Conservation (phyloP, 2,329 filamentous ascomycete genomes). For the Apiospora malaysiana region DNA sequence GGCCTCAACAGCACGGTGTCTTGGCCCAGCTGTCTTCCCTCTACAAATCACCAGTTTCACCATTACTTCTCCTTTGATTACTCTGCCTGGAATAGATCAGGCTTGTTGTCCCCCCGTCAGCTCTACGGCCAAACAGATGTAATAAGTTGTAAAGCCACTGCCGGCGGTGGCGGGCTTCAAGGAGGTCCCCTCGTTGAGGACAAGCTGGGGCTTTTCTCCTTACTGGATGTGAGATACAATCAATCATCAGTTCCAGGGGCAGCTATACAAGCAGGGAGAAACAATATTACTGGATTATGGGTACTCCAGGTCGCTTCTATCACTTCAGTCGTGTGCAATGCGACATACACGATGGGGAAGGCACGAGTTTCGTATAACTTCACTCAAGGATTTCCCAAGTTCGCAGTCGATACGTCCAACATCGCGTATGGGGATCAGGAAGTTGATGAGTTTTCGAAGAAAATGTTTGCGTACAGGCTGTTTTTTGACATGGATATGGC, state of each 20-base stretch:
- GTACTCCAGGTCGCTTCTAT: constrained; percentile 18
- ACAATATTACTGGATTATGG: constrained; percentile 1
- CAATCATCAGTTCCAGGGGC: constrained; percentile 16
- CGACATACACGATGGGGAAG: constrained; percentile 15
- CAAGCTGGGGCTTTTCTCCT: neutral
- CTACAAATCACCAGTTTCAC: neutral
- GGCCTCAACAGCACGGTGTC: constrained; percentile 8
- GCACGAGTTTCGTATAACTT: constrained; percentile 16
- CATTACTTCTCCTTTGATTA: neutral
- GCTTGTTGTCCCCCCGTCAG: neutral
- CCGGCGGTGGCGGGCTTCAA: neutral
- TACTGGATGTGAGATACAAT: constrained; percentile 21
- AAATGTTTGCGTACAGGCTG: neutral
- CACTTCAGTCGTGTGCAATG: constrained; percentile 11
- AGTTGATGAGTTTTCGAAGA: neutral
- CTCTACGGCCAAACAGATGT: neutral
- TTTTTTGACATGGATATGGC: neutral
- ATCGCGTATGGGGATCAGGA: neutral
- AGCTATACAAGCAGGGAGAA: neutral
- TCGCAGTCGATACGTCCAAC: neutral
- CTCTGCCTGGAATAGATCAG: neutral
- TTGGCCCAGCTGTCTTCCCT: neutral
- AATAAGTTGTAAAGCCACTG: neutral
- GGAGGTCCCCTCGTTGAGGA: neutral
- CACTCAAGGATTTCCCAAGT: neutral